These are phyloP conservation scores for Colletotrichum orchidophilum DNA, from an alignment of 2,329 filamentous ascomycete genomes.

Conservation along the genomic window DNA sequence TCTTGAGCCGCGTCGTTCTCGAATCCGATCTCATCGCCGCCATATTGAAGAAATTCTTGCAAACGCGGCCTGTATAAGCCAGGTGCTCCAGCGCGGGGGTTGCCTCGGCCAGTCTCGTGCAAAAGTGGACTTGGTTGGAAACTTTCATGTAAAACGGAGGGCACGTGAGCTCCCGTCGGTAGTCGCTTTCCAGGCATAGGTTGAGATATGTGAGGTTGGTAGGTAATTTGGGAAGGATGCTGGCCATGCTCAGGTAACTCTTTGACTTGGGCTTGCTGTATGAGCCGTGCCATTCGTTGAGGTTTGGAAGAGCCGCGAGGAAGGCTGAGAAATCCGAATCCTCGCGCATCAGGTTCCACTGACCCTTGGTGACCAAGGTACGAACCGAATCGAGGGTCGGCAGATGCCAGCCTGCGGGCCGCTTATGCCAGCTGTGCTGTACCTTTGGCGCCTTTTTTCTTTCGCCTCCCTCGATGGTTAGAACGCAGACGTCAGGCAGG, in stretches of 20 bases:
- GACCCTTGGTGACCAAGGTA: conserved; percentile 77
- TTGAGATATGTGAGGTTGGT: conserved; percentile 69
- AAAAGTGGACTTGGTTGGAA: conserved; percentile 69
- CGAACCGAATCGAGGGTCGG: conserved; percentile 64
- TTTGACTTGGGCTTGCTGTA: conserved; percentile 79
- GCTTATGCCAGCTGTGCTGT: conserved; percentile 35
- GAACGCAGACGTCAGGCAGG: conserved; percentile 69
- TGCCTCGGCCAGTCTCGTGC: conserved; percentile 64
- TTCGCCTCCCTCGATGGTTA: conserved; percentile 81
- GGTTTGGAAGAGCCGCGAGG: conserved; percentile 69
- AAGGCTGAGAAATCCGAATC: conserved; percentile 70
- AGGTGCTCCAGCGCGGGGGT: conserved; percentile 72
- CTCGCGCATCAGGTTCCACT: conserved; percentile 79
- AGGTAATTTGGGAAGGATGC: conserved; percentile 68
- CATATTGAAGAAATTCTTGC: conserved; percentile 72
- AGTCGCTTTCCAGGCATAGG: conserved; percentile 77
- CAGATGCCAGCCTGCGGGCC: conserved; percentile 47
- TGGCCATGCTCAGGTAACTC: conserved; percentile 75
- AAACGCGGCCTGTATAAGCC: conserved; percentile 77
- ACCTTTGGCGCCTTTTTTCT: conserved; percentile 79
- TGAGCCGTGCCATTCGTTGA: conserved; percentile 70
- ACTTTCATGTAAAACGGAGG: conserved; percentile 71
- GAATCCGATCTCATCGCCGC: conserved; percentile 60
- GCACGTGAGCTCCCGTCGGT: conserved; percentile 69
- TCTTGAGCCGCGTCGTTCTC: conserved; percentile 64